These are phyloP conservation scores for Ophiostoma ulmi DNA, from an alignment of 2,329 filamentous ascomycete genomes.

Conservation along the genomic window DNA sequence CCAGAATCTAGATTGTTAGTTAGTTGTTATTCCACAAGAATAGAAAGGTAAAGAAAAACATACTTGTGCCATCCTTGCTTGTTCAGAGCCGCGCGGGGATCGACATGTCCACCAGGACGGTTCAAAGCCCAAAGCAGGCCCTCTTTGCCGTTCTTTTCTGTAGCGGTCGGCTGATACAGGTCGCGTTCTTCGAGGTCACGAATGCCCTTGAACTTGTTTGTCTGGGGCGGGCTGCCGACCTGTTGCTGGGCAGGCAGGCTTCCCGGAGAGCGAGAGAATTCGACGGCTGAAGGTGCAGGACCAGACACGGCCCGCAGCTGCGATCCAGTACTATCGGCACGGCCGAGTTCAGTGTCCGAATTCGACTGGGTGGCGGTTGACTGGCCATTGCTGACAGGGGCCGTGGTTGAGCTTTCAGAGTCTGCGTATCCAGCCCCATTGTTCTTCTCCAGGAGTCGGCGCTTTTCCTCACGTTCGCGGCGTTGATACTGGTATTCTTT, in stretches of 20 bases:
- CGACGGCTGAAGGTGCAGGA: slow-evolving; percentile 36
- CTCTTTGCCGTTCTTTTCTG: slow-evolving; percentile 71
- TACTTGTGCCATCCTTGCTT: slow-evolving; percentile 97
- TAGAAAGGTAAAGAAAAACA: neutral
- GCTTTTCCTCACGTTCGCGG: slow-evolving; percentile 92
- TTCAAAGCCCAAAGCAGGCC: slow-evolving; percentile 92
- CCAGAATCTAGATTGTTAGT: slow-evolving; percentile 60
- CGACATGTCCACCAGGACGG: slow-evolving; percentile 86
- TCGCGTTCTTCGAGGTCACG: slow-evolving; percentile 87
- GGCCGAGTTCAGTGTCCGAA: slow-evolving; percentile 64
- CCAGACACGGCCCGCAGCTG: slow-evolving; percentile 54
- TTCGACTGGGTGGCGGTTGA: slow-evolving; percentile 38
- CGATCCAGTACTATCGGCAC: slow-evolving; percentile 69
- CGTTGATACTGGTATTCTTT: slow-evolving; percentile 95
- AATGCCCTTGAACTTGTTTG: slow-evolving; percentile 77
- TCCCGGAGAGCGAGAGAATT: slow-evolving; percentile 54
- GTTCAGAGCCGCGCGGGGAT: slow-evolving; percentile 80
- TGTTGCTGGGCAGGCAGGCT: slow-evolving; percentile 46
- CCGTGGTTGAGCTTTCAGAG: slow-evolving; percentile 21
- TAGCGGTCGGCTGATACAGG: slow-evolving; percentile 45
- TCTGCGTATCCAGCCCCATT: slow-evolving; percentile 54
- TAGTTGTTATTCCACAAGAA: neutral
- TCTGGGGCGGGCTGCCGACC: slow-evolving; percentile 48
- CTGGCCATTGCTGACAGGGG: slow-evolving; percentile 11
- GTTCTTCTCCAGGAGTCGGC: slow-evolving; percentile 82